Conservation (phyloP, 768 basidiomycete species). For the Boletus patriciae region DNA sequence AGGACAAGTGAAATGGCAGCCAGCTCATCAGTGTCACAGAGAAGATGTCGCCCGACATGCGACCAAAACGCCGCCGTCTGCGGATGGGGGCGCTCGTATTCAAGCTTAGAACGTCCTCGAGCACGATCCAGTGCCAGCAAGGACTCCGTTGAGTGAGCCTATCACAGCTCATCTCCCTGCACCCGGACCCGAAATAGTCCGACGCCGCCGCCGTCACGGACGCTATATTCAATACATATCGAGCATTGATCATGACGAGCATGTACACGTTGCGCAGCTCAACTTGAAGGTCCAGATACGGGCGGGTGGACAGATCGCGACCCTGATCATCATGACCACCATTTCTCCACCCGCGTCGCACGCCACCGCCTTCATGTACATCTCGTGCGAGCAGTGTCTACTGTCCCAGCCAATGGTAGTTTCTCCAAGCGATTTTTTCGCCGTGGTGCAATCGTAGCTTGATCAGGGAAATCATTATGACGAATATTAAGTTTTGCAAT, state of each 20-base stretch:
- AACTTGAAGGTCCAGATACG: constrained; percentile 46
- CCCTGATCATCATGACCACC: constrained; percentile 58
- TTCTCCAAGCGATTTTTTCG: constrained; percentile 28
- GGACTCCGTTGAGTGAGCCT: too few species aligned
- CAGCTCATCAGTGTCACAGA: neutral
- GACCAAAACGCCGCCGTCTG: constrained; percentile 35
- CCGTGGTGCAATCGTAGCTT: constrained; percentile 40
- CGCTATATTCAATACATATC: neutral
- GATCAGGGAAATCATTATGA: constrained; percentile 46
- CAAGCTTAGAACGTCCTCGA: constrained; percentile 21
- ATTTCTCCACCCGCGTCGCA: too few species aligned
- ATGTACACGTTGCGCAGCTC: neutral
- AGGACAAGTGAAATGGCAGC: constrained; percentile 19
- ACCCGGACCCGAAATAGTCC: too few species aligned
- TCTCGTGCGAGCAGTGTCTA: too few species aligned
- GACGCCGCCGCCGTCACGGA: neutral
- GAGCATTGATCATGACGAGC: neutral
- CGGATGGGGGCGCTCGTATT: constrained; percentile 41
- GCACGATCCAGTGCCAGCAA: too few species aligned
- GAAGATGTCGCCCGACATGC: neutral
- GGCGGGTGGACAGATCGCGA: constrained; percentile 64
- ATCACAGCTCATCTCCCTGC: too few species aligned
- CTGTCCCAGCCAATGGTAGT: too few species aligned
- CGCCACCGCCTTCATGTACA: too few species aligned
- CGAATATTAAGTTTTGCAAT: constrained; percentile 47